Base-by-base conservation (phyloP, 768 basidiomycete species). In the Krasilnikovozyma curviuscula region DNA sequence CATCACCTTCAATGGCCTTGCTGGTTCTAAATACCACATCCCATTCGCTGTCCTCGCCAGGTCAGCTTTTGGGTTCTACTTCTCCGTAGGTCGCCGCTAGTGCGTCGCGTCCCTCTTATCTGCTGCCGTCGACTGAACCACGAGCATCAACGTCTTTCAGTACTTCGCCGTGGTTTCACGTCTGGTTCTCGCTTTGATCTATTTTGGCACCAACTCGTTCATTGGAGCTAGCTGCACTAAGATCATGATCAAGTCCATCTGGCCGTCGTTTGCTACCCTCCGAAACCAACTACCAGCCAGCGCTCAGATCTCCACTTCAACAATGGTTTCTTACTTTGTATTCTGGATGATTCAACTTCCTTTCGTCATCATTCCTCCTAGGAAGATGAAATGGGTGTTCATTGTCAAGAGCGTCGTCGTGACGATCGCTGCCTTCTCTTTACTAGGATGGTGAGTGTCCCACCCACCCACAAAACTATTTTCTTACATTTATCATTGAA, bases 321-420 rank as follows among this genome's bases (percentile, higher is more conserved):
- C 39, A 19, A 40, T 40, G 39, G 18, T 21, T 14, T 19, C 7
- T 9, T 25, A 19, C 31, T 33, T 34, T 25, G 32, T 45, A 5
- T 45, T 45, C 44, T 45, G 44, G 44, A 16, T 32, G 24, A 45
- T 45, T n/a, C 44, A 45, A n/a, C 27, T 45, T 24, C 44, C 44
- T 16, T 24, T 45, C 21, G 24, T 45, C 27, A 33, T 45, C 21
- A 45, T 45, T n/a, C 44, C 44, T 32, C 44, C 44, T 19, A 16
- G 44, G 18, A 45, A 45, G 44, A 18, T 45, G 44, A 27, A 34
- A 19, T 45, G 37, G 23, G 32, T 45, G 6, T 45, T 45, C 44
- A 10, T 45, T 25, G 14, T 45, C 31, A 45, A 45, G 44, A 34
- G 32, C 13, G 14, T 45, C 32, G 31, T 45, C 44, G 44, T 45